Conservation (phyloP, 2,329 filamentous ascomycete species). For the Zasmidium angulare region DNA sequence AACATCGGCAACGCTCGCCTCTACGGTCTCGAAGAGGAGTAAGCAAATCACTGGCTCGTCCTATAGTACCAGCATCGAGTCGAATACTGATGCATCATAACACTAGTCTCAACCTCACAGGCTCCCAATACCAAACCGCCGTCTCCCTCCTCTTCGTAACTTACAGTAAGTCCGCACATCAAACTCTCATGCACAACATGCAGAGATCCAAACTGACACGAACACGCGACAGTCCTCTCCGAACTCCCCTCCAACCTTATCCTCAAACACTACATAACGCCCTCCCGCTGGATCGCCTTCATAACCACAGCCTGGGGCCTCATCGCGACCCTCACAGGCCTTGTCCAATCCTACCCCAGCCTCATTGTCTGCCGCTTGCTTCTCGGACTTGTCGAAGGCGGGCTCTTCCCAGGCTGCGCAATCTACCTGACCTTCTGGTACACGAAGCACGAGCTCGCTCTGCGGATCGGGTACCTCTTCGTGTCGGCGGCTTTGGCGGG, state of each 20-base stretch:
- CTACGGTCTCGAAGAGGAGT: slow-evolving; percentile 62
- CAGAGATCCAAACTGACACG: no score
- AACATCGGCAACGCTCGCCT: slow-evolving; percentile 60
- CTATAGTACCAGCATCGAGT: no score
- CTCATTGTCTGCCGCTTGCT: slow-evolving; percentile 69
- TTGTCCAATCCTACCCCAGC: slow-evolving; percentile 64
- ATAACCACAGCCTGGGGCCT: slow-evolving; percentile 62
- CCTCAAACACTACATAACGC: slow-evolving; percentile 45
- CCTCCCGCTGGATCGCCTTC: slow-evolving; percentile 50
- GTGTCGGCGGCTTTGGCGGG: slow-evolving; percentile 70
- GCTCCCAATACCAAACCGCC: slow-evolving; percentile 66
- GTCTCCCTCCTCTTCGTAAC: slow-evolving; percentile 48
- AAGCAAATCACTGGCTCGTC: no score
- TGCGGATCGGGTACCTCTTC: slow-evolving; percentile 73
- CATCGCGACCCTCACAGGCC: slow-evolving; percentile 67
- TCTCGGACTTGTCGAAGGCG: slow-evolving; percentile 68
- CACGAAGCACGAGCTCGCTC: slow-evolving; percentile 68
- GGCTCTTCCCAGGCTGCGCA: slow-evolving; percentile 67
- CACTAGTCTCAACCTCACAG: slow-evolving; percentile 51
- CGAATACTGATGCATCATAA: no score
- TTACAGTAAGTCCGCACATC: no score
- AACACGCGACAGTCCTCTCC: no score
- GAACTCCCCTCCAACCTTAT: slow-evolving; percentile 49
- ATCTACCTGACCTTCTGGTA: slow-evolving; percentile 76
- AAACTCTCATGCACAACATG: no score